Evolutionary conservation across 768 basidiomycete species (phyloP), one percentile per base, ranked within the genome.

Genomic region (Cyathus striatus): DNA sequence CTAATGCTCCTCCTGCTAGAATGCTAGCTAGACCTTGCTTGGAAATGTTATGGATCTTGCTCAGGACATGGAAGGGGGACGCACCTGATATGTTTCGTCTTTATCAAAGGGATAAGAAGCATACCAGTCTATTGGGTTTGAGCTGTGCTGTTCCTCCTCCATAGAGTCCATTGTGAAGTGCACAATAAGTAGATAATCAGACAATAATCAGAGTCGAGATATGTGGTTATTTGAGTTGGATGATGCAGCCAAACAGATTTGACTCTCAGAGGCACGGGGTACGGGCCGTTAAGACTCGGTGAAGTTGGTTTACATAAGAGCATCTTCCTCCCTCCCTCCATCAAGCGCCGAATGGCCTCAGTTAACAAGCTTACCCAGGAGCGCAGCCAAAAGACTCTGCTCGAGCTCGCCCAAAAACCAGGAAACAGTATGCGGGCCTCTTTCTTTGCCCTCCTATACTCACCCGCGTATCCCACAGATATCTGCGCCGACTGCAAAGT

Each of bases 401-500:
- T 86, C 17, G 89, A 91, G 47, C 72, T 93, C 23, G 76, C 75
- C 6, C 59, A 67, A 24, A 69, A 78, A 47, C 86, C 90, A 26
- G 92, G 92, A 44, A 96, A 96, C 57, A 86, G 91, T 82, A 58
- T 63, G 75, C 54, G 33, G 9, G n/a, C 40, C 42, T 49, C 32
- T n/a, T n/a, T n/a, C n/a, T n/a, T n/a, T n/a, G n/a, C n/a, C n/a
- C n/a, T n/a, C n/a, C n/a, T n/a, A n/a, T n/a, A n/a, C n/a, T n/a
- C n/a, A n/a, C n/a, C n/a, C n/a, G n/a, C n/a, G n/a, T n/a, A n/a
- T n/a, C n/a, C 38, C 22, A 12, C 56, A 96, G 93, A 92, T 59
- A 60, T 76, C 10, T 97, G 94, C 59, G 93, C 94, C 5, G 94
- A 97, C 62, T 97, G 94, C 61, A 90, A 86, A 64, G 65, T 84